Percentiles rank a stretch among this genome's conserved stretches.
Evolutionary conservation across 2,329 filamentous ascomycete genomes (phyloP).

Genomic region (Ambrosiella cleistominuta): DNA sequence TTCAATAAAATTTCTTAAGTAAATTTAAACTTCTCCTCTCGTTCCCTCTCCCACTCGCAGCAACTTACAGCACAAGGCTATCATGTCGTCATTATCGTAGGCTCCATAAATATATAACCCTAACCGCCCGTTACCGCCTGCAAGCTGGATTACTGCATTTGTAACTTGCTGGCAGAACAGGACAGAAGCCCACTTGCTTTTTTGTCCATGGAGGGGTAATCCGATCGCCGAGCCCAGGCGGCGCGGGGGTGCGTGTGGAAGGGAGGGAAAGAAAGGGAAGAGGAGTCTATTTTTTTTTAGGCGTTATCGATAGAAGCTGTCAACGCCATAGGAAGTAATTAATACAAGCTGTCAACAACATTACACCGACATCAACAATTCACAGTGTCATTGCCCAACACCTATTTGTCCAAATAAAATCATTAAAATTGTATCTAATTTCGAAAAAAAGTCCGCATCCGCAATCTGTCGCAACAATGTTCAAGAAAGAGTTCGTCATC

Average conservation of each 20-base stretch:
- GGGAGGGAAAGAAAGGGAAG: not conserved
- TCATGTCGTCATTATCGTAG: not conserved
- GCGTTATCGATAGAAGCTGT: not conserved
- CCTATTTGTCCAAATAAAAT: too few species aligned
- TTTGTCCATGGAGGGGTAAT: not conserved
- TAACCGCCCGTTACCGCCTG: not conserved
- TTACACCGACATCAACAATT: too few species aligned
- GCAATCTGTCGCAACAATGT: constrained; percentile 41
- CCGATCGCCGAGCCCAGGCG: not conserved
- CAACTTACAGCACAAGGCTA: too few species aligned
- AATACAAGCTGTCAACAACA: too few species aligned
- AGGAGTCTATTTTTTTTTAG: not conserved
- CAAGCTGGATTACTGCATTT: too few species aligned
- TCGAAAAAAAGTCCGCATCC: not conserved
- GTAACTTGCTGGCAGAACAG: not conserved
- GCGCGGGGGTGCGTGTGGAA: not conserved
- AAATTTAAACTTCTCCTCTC: too few species aligned
- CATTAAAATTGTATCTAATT: not conserved
- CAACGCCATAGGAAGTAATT: too few species aligned
- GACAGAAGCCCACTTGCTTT: not conserved
- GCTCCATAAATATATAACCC: not conserved
- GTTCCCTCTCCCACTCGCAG: too few species aligned
- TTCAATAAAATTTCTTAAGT: too few species aligned
- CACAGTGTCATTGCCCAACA: too few species aligned
- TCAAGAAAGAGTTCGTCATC: constrained; percentile 68